These are phyloP conservation scores for Alternaria sp. DNA, from an alignment of 2,329 filamentous ascomycete species.

Conservation along the genomic window DNA sequence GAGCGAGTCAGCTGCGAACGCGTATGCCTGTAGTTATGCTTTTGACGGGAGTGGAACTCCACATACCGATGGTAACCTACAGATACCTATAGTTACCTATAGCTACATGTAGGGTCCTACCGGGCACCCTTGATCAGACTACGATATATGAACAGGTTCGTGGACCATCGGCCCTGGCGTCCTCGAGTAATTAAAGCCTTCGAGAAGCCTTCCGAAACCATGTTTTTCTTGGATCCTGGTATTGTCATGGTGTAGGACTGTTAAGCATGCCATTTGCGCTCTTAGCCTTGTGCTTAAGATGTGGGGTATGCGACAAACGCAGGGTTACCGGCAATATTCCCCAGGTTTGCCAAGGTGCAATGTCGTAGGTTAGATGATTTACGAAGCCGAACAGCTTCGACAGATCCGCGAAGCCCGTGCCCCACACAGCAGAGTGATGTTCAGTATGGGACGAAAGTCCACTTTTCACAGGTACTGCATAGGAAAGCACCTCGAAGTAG, in stretches of 20 bases:
- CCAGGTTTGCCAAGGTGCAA: constrained; percentile 4
- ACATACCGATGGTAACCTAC: constrained; percentile 11
- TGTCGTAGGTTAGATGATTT: constrained; percentile 4
- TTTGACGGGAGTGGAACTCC: constrained; percentile 28
- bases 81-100: constrained; percentile 2
- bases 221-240: constrained; percentile 22
- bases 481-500: background rate
- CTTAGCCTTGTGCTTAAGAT: constrained; percentile 23
- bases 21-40: constrained; percentile 22
- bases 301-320: constrained; percentile 25
- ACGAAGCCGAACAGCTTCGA: background rate
- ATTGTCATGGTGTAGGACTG: constrained; percentile 21
- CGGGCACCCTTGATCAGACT: constrained; percentile 23
- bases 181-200: constrained; percentile 30
- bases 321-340: constrained; percentile 25
- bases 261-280: constrained; percentile 29
- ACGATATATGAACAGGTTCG: constrained; percentile 33
- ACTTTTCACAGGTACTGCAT: background rate
- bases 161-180: constrained; percentile 38
- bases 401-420: background rate
- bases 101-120: background rate
- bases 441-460: background rate
- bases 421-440: background rate
- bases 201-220: constrained; percentile 37
- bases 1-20: constrained; percentile 21